phyloP scores from a whole-genome alignment of 75 land plant species.

The Cunninghamia lanceolata region DNA sequence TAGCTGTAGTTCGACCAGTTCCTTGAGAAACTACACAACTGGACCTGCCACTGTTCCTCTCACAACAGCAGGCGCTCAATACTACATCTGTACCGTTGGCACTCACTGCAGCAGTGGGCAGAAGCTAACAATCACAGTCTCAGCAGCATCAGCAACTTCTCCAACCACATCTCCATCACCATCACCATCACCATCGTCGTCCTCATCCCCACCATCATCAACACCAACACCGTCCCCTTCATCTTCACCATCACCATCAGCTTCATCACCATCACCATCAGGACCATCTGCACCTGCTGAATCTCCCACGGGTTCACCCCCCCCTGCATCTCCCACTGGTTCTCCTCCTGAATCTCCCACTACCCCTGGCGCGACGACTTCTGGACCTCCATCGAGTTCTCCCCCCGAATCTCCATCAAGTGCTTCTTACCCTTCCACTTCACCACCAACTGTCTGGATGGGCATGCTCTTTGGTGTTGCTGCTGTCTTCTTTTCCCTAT shows the following conservation, averaged over 20 bases:
- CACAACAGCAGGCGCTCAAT: background rate
- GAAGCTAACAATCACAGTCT: constrained; percentile 21
- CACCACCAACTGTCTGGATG: background rate
- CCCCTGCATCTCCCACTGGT: background rate
- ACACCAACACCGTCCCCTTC: background rate
- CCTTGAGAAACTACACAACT: background rate
- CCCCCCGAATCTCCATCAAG: background rate
- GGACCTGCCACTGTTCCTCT: constrained; percentile 16
- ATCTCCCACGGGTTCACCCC: background rate
- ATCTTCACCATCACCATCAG: background rate
- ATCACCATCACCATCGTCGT: background rate
- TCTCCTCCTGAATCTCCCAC: background rate
- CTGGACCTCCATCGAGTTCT: background rate
- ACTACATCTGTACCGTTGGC: constrained; percentile 14
- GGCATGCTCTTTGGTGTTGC: background rate
- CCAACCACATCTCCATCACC: constrained; percentile 2
- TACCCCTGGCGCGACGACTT: background rate
- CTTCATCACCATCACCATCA: background rate
- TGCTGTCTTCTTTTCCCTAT: background rate
- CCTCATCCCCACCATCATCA: background rate
- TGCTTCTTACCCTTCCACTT: background rate
- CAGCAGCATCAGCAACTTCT: background rate
- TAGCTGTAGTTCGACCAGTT: constrained; percentile 8
- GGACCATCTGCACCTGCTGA: background rate
- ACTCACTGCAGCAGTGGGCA: constrained; percentile 21